Evolutionary conservation across 768 basidiomycete species (phyloP), one percentile per base, ranked within the genome.

Genomic region (Rhodotorula taiwanensis): DNA sequence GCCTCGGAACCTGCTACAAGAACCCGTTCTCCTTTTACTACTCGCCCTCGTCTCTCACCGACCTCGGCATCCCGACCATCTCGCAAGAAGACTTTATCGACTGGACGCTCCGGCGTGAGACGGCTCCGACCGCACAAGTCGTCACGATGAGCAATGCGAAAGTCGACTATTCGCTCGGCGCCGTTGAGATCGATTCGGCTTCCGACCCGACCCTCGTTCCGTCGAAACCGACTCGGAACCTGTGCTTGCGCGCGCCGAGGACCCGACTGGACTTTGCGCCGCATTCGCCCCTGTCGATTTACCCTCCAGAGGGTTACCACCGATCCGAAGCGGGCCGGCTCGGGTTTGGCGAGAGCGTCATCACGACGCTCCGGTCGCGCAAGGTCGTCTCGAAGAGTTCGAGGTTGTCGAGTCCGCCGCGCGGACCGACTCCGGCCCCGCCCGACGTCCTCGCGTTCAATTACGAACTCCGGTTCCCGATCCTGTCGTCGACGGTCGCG

Each of bases 21-120:
- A 80, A 78, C 78, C 74, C 76, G 3, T 81, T 84, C 64, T 75
- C 74, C 5, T 75, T 75, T 13, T 85, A 84, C 74, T 85, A 84
- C 64, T 41, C 62, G 23, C 41, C 68, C 30, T 2, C 23, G 31
- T 55, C 72, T 3, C 70, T 73, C 25, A 31, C 78, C 80, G 62
- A 58, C 73, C 47, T 74, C 66, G 55, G 72, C 47, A 64, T 71
- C 52, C 57, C 64, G 11, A 70, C 78, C 21, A 76, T 79, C 42
- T 72, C 74, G 47, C 73, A 79, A 49, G 76, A 77, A 25, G 66
- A 70, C 34, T 82, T 83, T 63, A 58, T 73, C 33, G 73, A 73
- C 23, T 79, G 80, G 81, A 65, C 76, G 16, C 71, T 73, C 39
- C 55, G 30, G 52, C 73, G 74, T 34, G 72, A 68, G 57, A 73